These are phyloP conservation scores for Geosmithia morbida DNA, from an alignment of 2,329 filamentous ascomycete genomes.

Conservation along the genomic window DNA sequence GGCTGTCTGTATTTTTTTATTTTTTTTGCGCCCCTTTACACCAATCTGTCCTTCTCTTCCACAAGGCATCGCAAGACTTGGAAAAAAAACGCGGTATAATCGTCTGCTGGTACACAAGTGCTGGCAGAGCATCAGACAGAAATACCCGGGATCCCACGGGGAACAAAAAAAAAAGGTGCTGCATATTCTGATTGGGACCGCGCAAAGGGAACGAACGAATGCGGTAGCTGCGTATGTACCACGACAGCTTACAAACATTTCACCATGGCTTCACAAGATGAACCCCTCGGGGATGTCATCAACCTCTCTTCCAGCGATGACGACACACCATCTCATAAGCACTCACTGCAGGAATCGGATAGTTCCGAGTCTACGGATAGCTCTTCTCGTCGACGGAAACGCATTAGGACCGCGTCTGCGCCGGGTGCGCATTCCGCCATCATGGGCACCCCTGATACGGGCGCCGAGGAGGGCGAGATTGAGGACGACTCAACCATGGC, in stretches of 20 bases:
- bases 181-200: not conserved
- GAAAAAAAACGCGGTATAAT: too few species aligned
- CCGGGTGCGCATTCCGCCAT: not conserved
- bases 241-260: not conserved
- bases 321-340: constrained; percentile 10
- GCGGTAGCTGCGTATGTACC: not conserved
- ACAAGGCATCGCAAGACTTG: too few species aligned
- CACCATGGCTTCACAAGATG: constrained; percentile 6
- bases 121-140: too few species aligned
- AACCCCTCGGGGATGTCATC: constrained; percentile 8
- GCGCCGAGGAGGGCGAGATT: constrained; percentile 19
- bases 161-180: not conserved
- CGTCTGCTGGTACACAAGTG: too few species aligned
- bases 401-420: constrained; percentile 3
- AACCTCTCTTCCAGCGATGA: constrained; percentile 10
- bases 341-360: constrained; percentile 6
- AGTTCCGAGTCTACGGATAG: not conserved
- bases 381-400: constrained; percentile 7
- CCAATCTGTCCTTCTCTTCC: too few species aligned
- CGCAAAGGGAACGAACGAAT: not conserved
- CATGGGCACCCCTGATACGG: not conserved
- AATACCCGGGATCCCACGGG: not conserved
- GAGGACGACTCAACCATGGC: constrained; percentile 7
- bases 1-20: too few species aligned
- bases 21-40: too few species aligned